Conservation (phyloP, 2,329 filamentous ascomycete genomes). For the Colletotrichum filicis region DNA sequence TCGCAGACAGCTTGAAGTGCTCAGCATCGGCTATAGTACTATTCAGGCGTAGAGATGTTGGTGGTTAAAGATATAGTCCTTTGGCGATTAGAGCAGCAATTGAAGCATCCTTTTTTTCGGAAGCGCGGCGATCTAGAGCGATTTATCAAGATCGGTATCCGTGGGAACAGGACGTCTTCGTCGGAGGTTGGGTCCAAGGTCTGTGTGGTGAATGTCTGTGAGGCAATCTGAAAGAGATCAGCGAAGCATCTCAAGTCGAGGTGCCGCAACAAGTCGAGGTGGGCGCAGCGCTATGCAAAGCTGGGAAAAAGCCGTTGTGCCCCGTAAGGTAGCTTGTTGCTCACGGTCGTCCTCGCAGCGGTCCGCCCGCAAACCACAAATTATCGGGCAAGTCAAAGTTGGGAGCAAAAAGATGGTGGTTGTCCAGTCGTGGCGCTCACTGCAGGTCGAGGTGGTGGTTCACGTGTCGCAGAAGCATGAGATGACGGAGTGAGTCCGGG, state of each 20-base stretch:
- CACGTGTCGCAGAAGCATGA: constrained; percentile 28
- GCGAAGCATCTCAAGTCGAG: constrained; percentile 25
- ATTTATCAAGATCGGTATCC: not conserved
- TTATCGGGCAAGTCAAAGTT: constrained; percentile 6
- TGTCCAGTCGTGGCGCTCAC: constrained; percentile 13
- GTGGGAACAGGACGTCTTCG: constrained; percentile 5
- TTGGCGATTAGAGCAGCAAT: not conserved
- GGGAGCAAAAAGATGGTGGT: not conserved
- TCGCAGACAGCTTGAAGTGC: constrained; percentile 25
- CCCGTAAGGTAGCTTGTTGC: not conserved
- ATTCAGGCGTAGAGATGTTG: not conserved
- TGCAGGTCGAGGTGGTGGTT: constrained; percentile 18
- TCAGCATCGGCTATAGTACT: constrained; percentile 22
- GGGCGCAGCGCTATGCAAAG: not conserved
- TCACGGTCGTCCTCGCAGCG: constrained; percentile 7
- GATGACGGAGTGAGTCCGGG: constrained; percentile 30
- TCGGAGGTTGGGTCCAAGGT: constrained; percentile 17
- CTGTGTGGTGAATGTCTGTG: constrained; percentile 34
- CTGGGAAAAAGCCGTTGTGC: constrained; percentile 2
- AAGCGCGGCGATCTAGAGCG: not conserved
- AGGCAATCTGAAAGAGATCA: constrained; percentile 23
- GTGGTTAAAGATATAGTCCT: not conserved
- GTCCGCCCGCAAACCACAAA: constrained; percentile 5
- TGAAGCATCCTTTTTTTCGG: constrained; percentile 1
- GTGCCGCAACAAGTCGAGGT: not conserved